These are phyloP conservation scores for Ramalina intermedia DNA, from an alignment of 495 filamentous ascomycete species.

Conservation along the genomic window DNA sequence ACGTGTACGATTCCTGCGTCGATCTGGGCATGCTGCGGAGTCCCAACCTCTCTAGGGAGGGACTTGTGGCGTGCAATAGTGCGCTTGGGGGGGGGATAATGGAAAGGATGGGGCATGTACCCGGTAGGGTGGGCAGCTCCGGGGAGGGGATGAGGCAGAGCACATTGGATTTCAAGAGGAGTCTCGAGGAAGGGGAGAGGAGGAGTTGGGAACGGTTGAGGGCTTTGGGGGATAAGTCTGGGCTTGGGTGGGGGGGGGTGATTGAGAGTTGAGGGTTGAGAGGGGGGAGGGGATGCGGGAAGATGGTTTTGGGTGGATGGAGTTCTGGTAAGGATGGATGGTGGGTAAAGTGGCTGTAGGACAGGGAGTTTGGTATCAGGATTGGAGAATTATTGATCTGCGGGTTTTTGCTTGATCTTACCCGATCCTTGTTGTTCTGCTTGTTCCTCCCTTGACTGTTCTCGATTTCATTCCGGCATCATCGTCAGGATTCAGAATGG, in stretches of 20 bases:
- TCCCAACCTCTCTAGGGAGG: neutral
- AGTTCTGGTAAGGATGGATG: too few relatives aligned
- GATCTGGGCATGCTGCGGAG: neutral
- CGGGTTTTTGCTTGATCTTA: too few relatives aligned
- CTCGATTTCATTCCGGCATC: too few relatives aligned
- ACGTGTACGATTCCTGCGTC: conserved; percentile 1
- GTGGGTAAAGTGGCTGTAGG: too few relatives aligned
- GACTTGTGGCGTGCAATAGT: neutral
- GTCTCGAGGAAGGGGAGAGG: conserved; percentile 2
- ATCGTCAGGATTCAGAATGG: too few relatives aligned
- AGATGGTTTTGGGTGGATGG: too few relatives aligned
- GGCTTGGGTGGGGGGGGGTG: neutral
- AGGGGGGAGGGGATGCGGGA: too few relatives aligned
- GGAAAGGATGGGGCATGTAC: neutral
- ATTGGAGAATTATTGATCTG: too few relatives aligned
- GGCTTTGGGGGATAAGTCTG: neutral
- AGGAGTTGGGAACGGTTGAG: conserved; percentile 1
- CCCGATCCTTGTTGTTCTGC: too few relatives aligned
- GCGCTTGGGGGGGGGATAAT: neutral
- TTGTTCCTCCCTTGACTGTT: too few relatives aligned
- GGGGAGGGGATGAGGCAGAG: neutral
- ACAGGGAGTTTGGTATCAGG: too few relatives aligned
- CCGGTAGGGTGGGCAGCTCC: neutral
- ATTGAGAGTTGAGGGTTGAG: neutral
- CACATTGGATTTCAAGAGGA: conserved; percentile 7